Conservation (phyloP, 2,329 filamentous ascomycete species). For the Scorias spongiosa region DNA sequence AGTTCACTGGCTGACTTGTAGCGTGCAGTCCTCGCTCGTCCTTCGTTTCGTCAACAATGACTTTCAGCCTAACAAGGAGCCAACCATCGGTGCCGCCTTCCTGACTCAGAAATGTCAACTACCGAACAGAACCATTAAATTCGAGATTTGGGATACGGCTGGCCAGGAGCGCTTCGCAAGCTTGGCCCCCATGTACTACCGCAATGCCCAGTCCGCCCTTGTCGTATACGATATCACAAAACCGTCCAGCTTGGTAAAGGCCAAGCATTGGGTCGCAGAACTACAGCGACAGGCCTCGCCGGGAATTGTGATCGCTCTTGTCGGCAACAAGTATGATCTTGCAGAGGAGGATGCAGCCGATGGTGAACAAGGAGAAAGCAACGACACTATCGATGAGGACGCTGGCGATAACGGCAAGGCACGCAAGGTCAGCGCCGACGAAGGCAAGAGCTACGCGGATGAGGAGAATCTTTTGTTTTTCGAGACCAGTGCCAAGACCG, state of each 20-base stretch:
- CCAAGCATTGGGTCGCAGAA: constrained; percentile 97
- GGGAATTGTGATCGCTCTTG: constrained; percentile 90
- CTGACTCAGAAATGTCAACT: constrained; percentile 97
- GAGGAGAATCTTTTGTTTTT: constrained; percentile 92
- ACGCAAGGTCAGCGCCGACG: constrained; percentile 76
- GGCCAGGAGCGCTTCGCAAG: constrained; percentile 96
- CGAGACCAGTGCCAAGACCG: constrained; percentile 95
- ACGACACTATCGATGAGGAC: constrained; percentile 33
- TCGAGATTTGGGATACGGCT: constrained; percentile 88
- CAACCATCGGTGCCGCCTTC: constrained; percentile 96
- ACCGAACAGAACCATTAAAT: constrained; percentile 61
- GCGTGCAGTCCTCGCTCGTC: constrained; percentile 73
- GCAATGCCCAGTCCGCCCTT: constrained; percentile 91
- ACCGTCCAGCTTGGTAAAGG: constrained; percentile 85
- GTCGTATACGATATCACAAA: constrained; percentile 99
- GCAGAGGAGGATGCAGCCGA: constrained; percentile 34
- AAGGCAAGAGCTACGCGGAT: constrained; percentile 85
- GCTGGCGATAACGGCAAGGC: constrained; percentile 56
- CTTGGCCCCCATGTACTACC: constrained; percentile 97
- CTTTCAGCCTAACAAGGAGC: constrained; percentile 99
- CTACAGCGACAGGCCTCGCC: constrained; percentile 90
- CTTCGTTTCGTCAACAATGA: constrained; percentile 98
- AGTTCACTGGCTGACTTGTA: constrained; percentile 8
- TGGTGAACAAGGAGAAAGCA: constrained; percentile 31
- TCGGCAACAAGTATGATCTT: constrained; percentile 93